Evolutionary conservation across 2,329 filamentous ascomycete species (phyloP), one percentile per base, ranked within the genome.

Genomic region (Escovopsis sp.): DNA sequence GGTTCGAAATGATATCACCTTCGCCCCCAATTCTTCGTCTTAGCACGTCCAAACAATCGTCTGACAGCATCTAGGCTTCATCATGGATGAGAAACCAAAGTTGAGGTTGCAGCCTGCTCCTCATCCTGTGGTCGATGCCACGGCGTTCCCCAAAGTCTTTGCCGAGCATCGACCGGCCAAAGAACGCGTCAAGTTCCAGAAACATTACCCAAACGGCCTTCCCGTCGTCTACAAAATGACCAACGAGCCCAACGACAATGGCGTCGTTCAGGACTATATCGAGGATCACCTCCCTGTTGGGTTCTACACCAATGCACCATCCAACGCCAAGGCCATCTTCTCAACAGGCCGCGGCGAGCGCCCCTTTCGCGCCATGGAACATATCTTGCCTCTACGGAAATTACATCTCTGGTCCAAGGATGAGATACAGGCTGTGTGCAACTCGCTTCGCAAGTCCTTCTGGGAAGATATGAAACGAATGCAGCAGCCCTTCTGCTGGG

Each of bases 381-480:
- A 54, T 35, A 53, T 58, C 23, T 46, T 55, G 30, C 54, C 49
- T 2, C 38, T 46, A 18, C 60, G 57, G 39, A 52, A 50, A 0
- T 39, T 59, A 26, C 52, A 59, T 28, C 57, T 66, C 7, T 69
- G 67, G 67, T 52, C 51, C 23, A 58, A 52, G 9, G 52, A 60
- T 10, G 54, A 67, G 47, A 59, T 69, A 12, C 63, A 66, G 44
- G 45, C 49, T 4, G 53, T 52, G 3, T 63, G 60, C 44, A 67
- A 66, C 45, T 61, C 59, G 4, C 49, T 65, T 26, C 64, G 64
- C 35, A 52, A 56, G 39, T 45, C 54, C 34, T 53, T 60, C 39
- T 65, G 60, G 60, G 40, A 55, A 1, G 41, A 51, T 10, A 59
- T 69, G 55, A 59, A 54, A 45, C 32, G 33, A 1, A 60, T 67